Evolutionary conservation across 441 rosid species (phyloP), one percentile per base, ranked within the genome.

Genomic region (Pelargonium myrrhifolium): DNA sequence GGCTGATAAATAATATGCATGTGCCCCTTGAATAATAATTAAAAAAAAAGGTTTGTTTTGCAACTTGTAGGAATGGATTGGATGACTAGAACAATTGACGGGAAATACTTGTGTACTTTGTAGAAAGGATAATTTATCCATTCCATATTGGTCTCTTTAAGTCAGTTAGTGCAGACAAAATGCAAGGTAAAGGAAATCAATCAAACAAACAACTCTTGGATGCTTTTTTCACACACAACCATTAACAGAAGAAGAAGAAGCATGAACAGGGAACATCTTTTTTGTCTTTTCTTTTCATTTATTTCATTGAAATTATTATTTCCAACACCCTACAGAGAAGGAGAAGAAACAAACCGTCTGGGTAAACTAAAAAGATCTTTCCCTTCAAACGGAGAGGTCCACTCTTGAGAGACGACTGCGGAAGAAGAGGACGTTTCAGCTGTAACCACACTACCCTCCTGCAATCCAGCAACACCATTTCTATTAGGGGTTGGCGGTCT

Each of bases 371-470:
- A 89, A 20, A 89, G 85, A 79, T 92, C 97, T 69, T 84, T 85
- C 71, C 89, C 93, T 68, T 85, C 92, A 73, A 92, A 92, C 11
- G 97, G 94, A 31, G 97, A 87, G 17, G 90, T 86, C 97, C 97
- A 89, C 55, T 89, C 97, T 9, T n/a, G n/a, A n/a, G n/a, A n/a
- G n/a, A n/a, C n/a, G n/a, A n/a, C n/a, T n/a, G n/a, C n/a, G n/a
- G n/a, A n/a, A n/a, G 78, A 75, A 7, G 84, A 68, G 12, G 83
- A 69, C 63, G 85, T 37, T 59, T 85, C 82, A 1, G 77, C 78
- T 40, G 60, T 71, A 11, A 68, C 55, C 28, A 28, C 75, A 51
- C 80, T 80, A 0, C 68, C 77, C 17, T 79, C 83, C 72, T 73
- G 82, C 43, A 80, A 73, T 72, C 87, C 89, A 11, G 73, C 65